Percentiles rank a stretch among this genome's conserved stretches.
These are phyloP conservation scores for Candolleomyces aberdarensis DNA, from an alignment of 768 basidiomycete species.

Conservation along the genomic window DNA sequence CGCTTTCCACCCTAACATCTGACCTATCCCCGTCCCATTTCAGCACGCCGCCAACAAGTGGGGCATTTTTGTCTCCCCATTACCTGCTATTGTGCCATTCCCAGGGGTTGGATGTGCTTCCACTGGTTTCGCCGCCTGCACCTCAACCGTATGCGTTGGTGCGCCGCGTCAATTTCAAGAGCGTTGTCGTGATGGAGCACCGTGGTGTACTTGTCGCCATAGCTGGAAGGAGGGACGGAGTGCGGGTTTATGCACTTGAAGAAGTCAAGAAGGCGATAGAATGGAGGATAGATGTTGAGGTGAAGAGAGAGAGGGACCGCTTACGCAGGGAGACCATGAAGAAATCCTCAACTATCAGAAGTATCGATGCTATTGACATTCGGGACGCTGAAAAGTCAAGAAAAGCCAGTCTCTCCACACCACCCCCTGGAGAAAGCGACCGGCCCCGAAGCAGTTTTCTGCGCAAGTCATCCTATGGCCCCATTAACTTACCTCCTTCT, in stretches of 20 bases:
- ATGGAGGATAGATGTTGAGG: slow-evolving; percentile 82
- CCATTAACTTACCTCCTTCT: slow-evolving; percentile 28
- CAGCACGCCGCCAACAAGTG: slow-evolving; percentile 70
- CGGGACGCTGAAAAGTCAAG: slow-evolving; percentile 46
- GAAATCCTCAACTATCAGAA: slow-evolving; percentile 35
- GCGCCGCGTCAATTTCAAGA: slow-evolving; percentile 78
- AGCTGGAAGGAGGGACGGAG: slow-evolving; percentile 81
- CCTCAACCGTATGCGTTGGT: slow-evolving; percentile 79
- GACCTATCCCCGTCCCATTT: slow-evolving; percentile 76
- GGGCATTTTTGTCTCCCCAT: slow-evolving; percentile 78
- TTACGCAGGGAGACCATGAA: slow-evolving; percentile 66
- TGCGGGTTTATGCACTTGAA: slow-evolving; percentile 84
- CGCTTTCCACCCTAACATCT: slow-evolving; percentile 61
- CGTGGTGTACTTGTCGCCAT: slow-evolving; percentile 89
- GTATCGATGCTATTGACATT: slow-evolving; percentile 27
- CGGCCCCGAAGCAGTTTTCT: slow-evolving; percentile 25
- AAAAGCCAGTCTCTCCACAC: slow-evolving; percentile 49
- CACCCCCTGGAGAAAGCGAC: slow-evolving; percentile 36
- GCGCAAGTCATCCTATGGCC: slow-evolving; percentile 39
- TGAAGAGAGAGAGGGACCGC: slow-evolving; percentile 71
- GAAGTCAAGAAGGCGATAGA: slow-evolving; percentile 84
- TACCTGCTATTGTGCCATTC: slow-evolving; percentile 82
- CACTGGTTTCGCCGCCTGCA: slow-evolving; percentile 69
- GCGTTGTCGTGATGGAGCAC: slow-evolving; percentile 90
- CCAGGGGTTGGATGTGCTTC: slow-evolving; percentile 85